Base-by-base conservation (phyloP, 495 filamentous ascomycete genomes). In the Cladorrhinum samala region DNA sequence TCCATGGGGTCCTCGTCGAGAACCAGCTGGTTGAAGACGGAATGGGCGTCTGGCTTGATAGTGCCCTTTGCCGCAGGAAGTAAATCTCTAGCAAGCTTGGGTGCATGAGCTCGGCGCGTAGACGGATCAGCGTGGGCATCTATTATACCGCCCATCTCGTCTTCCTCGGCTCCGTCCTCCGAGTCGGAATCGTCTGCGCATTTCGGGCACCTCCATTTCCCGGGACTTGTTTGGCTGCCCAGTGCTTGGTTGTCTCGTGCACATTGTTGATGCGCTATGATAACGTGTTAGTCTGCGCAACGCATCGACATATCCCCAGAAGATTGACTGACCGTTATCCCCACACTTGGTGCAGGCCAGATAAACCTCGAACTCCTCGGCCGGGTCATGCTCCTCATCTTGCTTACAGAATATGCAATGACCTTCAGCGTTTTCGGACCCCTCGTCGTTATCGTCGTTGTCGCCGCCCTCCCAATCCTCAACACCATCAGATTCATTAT, bases 181-280 rank as follows among this genome's bases (percentile, higher is more conserved):
- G 59, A 59, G 36, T 82, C 78, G 11, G 83, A 70, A 48, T 81
- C 84, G 36, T 73, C 75, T 21, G 85, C 76, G 62, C 92, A 97
- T 25, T 79, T 79, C 9, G 81, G 83, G 68, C 92, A 97, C 65
- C 83, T 82, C 92, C 92, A 97, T 17, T 70, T 72, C 40, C 78
- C 76, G 57, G 78, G 68, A 60, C 77, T 62, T 47, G 67, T 64
- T 50, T 65, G 57, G 39, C 49, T 48, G 46, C 77, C 76, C 60
- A 94, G 74, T 39, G 87, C 84, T 49, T 84, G 83, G 60, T 83
- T 83, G 64, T 85, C 82, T 57, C 89, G 84, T 53, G 91, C 93
- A 71, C 92, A 97, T 82, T 96, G 88, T 62, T 87, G 83, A 77
- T 97, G 92, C 53, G 92, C 92, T 90, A 71, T 68, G 72, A 58